Base-by-base conservation (phyloP, 805 yeast genomes). In the Monosporozyma aquatica region DNA sequence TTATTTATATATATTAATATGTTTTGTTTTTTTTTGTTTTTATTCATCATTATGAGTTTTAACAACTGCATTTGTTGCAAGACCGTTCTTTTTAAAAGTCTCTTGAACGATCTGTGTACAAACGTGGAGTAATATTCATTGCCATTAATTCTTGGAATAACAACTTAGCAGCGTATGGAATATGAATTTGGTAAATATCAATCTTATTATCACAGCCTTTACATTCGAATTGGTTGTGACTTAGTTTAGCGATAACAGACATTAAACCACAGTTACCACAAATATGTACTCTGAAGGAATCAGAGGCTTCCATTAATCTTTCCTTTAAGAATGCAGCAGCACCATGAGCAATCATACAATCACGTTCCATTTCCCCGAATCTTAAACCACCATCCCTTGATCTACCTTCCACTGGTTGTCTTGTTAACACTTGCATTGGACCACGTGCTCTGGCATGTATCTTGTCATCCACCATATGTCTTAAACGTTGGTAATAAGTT, bases 261-360 rank as follows among this genome's bases (percentile, higher is more conserved):
- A 92, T 92, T 65, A 94, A 76, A 34, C 99, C 99, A 74, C 99
- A 92, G 57, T 90, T 79, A 59, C 97, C 98, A 72, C 99, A 92
- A 24, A 92, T 82, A 62, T 92, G 97, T 34, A 92, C 97, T 67
- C 97, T 77, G 74, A 92, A 92, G 2, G 97, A 97, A 70, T 92
- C 99, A 0, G 97, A 90, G 10, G 97, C 96, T 67, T 92, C 97
- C 97, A 92, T 90, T 64, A 92, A 72, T 65, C 99, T 77, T 70
- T 92, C 99, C 67, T 90, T 87, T 70, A 92, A 76, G 72, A 92
- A 90, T 6, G 97, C 94, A 4, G 98, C 97, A 11, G 97, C 97
- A 65, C 99, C 99, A 63, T 92, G 97, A 2, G 99, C 98, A 73
- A 92, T 92, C 97, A 92, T 90, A 82, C 99, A 92, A 75, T 92